Conservation (phyloP, 192 early-diverging fungal genomes). For the Coemansia sp. region DNA sequence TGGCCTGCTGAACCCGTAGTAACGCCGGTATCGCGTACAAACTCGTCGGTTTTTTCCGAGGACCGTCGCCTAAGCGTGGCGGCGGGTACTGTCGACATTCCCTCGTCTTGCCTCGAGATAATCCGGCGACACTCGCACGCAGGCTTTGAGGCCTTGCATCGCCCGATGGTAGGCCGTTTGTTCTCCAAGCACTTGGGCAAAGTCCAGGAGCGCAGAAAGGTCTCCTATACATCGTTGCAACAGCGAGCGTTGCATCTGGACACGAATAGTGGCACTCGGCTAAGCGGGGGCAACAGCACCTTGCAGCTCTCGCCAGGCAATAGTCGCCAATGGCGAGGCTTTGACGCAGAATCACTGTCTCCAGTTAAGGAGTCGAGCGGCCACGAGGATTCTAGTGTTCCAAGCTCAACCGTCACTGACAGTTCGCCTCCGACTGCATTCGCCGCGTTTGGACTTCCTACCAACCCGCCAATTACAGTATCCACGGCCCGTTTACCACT, state of each 20-base stretch:
- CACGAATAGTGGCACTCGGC: background rate
- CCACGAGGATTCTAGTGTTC: conserved; percentile 19
- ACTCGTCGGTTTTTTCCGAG: conserved; percentile 27
- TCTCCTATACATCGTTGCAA: conserved; percentile 36
- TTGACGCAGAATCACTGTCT: conserved; percentile 33
- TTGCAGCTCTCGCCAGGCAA: background rate
- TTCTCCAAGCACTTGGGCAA: conserved; percentile 54
- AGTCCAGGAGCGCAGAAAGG: conserved; percentile 50
- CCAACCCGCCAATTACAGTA: background rate
- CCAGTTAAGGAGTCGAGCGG: conserved; percentile 36
- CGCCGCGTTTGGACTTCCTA: background rate
- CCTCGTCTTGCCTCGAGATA: conserved; percentile 41
- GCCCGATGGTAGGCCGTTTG: conserved; percentile 48
- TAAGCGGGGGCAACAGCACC: background rate
- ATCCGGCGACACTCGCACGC: conserved; percentile 54
- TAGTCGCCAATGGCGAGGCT: conserved; percentile 14
- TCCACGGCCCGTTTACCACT: background rate
- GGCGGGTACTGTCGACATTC: conserved; percentile 56
- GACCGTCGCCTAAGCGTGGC: conserved; percentile 54
- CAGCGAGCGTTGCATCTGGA: conserved; percentile 10
- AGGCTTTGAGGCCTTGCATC: conserved; percentile 49
- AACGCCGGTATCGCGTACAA: conserved; percentile 21
- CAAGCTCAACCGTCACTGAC: background rate
- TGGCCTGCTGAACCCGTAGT: conserved; percentile 35
- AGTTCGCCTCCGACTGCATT: conserved; percentile 2